A percentile compares a stretch with the other conserved stretches of the same genome.
phyloP scores from a whole-genome alignment of 2,329 filamentous ascomycete genomes.

The Ophiostoma himal-ulmi region DNA sequence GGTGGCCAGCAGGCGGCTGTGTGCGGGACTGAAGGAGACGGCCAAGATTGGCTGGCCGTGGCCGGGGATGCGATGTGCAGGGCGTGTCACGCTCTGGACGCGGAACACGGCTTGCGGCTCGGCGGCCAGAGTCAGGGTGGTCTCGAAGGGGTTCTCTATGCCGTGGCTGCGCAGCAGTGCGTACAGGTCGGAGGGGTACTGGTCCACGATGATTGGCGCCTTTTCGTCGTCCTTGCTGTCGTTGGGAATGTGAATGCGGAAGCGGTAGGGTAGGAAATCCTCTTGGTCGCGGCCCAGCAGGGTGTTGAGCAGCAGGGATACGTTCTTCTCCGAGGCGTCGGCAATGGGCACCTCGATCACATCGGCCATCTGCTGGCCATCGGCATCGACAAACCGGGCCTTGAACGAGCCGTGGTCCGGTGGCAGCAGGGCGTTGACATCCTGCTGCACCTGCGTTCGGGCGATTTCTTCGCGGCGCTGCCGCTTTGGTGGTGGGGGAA shows the following conservation, averaged over 20 bases:
- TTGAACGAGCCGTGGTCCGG: constrained; percentile 70
- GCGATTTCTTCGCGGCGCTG: constrained; percentile 72
- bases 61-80: constrained; percentile 80
- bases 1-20: constrained; percentile 72
- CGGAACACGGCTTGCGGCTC: constrained; percentile 88
- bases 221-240: constrained; percentile 29
- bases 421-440: constrained; percentile 62
- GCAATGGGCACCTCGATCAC: constrained; percentile 69
- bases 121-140: constrained; percentile 48
- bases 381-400: constrained; percentile 80
- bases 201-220: constrained; percentile 44
- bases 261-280: constrained; percentile 57
- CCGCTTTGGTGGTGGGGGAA: constrained; percentile 54
- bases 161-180: constrained; percentile 51
- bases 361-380: constrained; percentile 66
- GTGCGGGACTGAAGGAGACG: constrained; percentile 75
- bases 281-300: constrained; percentile 61
- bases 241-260: constrained; percentile 53
- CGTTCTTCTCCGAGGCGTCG: constrained; percentile 81
- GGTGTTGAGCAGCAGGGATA: constrained; percentile 80
- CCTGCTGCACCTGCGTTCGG: constrained; percentile 66
- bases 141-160: constrained; percentile 53
- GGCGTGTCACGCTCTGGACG: constrained; percentile 85
- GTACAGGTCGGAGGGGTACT: constrained; percentile 51
- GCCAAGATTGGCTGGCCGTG: constrained; percentile 88